Evolutionary conservation across 805 yeast genomes (phyloP).

Genomic region (Hanseniaspora clermontiae): DNA sequence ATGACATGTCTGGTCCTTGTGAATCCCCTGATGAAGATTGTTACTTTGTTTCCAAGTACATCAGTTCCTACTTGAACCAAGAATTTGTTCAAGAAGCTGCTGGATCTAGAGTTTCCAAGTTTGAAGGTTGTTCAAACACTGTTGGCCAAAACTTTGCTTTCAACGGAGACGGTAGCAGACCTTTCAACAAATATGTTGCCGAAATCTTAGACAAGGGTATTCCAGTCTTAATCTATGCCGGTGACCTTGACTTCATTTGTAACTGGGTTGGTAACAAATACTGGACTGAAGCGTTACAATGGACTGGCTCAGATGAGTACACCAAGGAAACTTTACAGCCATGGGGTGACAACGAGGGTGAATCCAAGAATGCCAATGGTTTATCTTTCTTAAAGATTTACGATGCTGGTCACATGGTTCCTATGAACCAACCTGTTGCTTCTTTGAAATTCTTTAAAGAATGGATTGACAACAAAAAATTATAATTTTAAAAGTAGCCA

Average conservation of each 20-base stretch:
- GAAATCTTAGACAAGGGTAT: constrained; percentile 54
- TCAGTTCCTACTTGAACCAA: constrained; percentile 61
- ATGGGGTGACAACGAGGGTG: constrained; percentile 50
- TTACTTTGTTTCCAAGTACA: constrained; percentile 56
- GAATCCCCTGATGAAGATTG: constrained; percentile 57
- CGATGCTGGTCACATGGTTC: constrained; percentile 89
- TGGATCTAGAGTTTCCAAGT: constrained; percentile 73
- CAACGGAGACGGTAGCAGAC: constrained; percentile 76
- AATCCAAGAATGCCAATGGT: constrained; percentile 55
- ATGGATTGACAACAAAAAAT: constrained; percentile 47
- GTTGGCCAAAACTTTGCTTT: constrained; percentile 57
- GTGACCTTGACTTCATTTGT: constrained; percentile 85
- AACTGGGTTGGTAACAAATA: constrained; percentile 87
- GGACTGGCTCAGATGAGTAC: constrained; percentile 47
- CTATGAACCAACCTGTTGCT: constrained; percentile 69
- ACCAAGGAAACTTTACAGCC: constrained; percentile 30
- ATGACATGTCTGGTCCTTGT: constrained; percentile 73
- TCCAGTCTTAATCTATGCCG: constrained; percentile 84
- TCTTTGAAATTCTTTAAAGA: constrained; percentile 58
- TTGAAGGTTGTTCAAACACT: constrained; percentile 53
- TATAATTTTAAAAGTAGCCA: not conserved
- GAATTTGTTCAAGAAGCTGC: constrained; percentile 59
- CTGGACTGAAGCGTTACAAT: constrained; percentile 58
- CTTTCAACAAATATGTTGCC: constrained; percentile 63
- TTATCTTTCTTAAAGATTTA: constrained; percentile 67